Evolutionary conservation across 2,329 filamentous ascomycete species (phyloP).

Genomic region (Neoascochyta sp.): DNA sequence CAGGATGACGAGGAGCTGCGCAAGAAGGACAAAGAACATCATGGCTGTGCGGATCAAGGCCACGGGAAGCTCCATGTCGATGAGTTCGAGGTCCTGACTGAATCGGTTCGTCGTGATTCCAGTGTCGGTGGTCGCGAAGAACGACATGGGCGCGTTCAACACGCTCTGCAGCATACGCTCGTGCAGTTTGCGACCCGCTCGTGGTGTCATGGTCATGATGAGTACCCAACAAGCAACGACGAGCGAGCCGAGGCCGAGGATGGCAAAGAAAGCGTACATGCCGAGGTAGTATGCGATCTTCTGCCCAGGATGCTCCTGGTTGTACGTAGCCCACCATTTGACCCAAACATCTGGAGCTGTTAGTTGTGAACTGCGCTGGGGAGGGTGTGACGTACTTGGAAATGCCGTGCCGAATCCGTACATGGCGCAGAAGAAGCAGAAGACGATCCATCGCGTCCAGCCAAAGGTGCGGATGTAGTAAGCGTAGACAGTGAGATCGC

Average conservation of each 20-base stretch:
- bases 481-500: slow-evolving; percentile 16
- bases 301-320: too few relatives aligned
- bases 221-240: slow-evolving; percentile 6
- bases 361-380: too few relatives aligned
- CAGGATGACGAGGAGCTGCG: slow-evolving; percentile 10
- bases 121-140: slow-evolving; percentile 40
- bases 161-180: slow-evolving; percentile 44
- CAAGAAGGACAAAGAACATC: slow-evolving; percentile 9
- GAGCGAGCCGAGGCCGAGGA: slow-evolving; percentile 6
- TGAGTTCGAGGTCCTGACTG: slow-evolving; percentile 42
- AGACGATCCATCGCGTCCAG: slow-evolving; percentile 8
- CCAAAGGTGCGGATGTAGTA: slow-evolving; percentile 21
- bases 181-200: too few relatives aligned
- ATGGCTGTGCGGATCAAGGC: too few relatives aligned
- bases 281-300: too few relatives aligned
- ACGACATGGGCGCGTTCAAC: slow-evolving; percentile 29
- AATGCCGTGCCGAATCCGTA: slow-evolving; percentile 11
- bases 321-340: slow-evolving; percentile 44
- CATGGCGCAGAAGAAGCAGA: slow-evolving; percentile 12
- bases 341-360: too few relatives aligned
- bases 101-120: slow-evolving; percentile 43
- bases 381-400: slow-evolving; percentile 36
- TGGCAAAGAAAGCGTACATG: slow-evolving; percentile 17
- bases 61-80: slow-evolving; percentile 40
- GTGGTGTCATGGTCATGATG: slow-evolving; percentile 50